Conservation (phyloP, 805 yeast species). For the Metschnikowia continentalis region DNA sequence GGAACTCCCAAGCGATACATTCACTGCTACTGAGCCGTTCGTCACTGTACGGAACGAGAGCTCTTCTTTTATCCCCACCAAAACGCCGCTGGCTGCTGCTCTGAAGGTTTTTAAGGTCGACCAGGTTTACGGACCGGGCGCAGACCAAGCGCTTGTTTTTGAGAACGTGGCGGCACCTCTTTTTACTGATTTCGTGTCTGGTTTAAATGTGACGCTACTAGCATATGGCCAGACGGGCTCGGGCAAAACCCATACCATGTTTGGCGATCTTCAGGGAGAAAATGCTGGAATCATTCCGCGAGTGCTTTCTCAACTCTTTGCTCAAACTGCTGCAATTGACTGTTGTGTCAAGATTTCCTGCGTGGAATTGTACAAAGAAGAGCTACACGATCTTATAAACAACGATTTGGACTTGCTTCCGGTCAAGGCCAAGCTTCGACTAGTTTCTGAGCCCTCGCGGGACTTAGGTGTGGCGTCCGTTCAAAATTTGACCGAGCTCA, state of each 20-base stretch:
- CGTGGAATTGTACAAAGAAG: slow-evolving; percentile 85
- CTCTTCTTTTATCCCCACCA: slow-evolving; percentile 19
- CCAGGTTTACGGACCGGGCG: slow-evolving; percentile 76
- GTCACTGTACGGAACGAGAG: slow-evolving; percentile 17
- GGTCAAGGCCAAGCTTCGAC: slow-evolving; percentile 23
- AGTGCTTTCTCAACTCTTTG: slow-evolving; percentile 48
- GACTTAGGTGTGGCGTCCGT: slow-evolving; percentile 39
- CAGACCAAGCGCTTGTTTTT: slow-evolving; percentile 66
- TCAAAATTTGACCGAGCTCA: slow-evolving; percentile 62
- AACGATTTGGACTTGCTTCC: slow-evolving; percentile 32
- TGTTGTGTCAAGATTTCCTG: slow-evolving; percentile 73
- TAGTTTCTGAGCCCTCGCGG: slow-evolving; percentile 10
- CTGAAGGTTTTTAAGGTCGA: slow-evolving; percentile 55
- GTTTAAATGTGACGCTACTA: slow-evolving; percentile 68
- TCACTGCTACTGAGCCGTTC: slow-evolving; percentile 16
- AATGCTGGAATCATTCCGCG: slow-evolving; percentile 59
- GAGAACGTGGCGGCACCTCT: slow-evolving; percentile 70
- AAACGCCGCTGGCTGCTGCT: slow-evolving; percentile 16
- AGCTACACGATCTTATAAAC: slow-evolving; percentile 64
- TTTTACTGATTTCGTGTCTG: slow-evolving; percentile 57
- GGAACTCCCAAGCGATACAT: slow-evolving; percentile 37
- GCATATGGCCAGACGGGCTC: slow-evolving; percentile 87
- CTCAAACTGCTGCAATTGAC: slow-evolving; percentile 33
- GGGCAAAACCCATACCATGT: slow-evolving; percentile 79
- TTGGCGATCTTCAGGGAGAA: slow-evolving; percentile 38